These are phyloP conservation scores for Apodospora peruviana DNA, from an alignment of 495 filamentous ascomycete genomes.

Conservation along the genomic window DNA sequence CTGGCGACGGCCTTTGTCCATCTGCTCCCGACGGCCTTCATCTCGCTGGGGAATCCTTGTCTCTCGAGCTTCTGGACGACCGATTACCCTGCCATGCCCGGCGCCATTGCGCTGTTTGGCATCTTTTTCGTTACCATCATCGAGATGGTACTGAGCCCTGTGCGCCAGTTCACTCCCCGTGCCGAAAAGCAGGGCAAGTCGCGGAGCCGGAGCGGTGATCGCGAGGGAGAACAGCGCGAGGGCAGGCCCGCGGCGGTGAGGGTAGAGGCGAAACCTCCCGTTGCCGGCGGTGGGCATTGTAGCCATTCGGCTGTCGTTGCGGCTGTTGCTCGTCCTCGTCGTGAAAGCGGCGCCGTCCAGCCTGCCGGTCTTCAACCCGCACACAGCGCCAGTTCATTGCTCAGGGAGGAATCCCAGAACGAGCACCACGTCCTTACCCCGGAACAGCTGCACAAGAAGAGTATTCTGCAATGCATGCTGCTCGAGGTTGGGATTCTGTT, in stretches of 20 bases:
- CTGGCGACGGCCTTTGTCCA: constrained; percentile 88
- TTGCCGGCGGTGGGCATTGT: constrained; percentile 9
- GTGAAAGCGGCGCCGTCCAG: constrained; percentile 5
- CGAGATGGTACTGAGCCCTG: constrained; percentile 65
- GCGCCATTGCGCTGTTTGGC: constrained; percentile 68
- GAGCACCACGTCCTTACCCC: constrained; percentile 17
- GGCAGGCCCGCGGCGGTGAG: too few relatives aligned
- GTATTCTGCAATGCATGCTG: constrained; percentile 70
- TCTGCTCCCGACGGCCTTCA: constrained; percentile 73
- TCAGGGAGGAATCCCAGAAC: constrained; percentile 18
- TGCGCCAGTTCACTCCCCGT: constrained; percentile 28
- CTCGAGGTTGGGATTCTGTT: constrained; percentile 82
- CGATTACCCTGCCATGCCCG: constrained; percentile 70
- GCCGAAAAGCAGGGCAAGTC: background rate
- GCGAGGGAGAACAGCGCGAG: too few relatives aligned
- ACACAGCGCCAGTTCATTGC: constrained; percentile 11
- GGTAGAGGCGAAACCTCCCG: too few relatives aligned
- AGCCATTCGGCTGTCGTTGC: constrained; percentile 9
- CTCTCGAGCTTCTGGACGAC: constrained; percentile 69
- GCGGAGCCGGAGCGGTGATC: background rate
- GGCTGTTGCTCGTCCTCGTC: constrained; percentile 6
- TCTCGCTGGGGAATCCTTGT: constrained; percentile 73
- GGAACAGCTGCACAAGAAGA: constrained; percentile 47
- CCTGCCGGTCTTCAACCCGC: constrained; percentile 1
- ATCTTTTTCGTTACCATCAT: constrained; percentile 68